Conservation (phyloP, 139 green algal species). For the Micromonas commoda region DNA sequence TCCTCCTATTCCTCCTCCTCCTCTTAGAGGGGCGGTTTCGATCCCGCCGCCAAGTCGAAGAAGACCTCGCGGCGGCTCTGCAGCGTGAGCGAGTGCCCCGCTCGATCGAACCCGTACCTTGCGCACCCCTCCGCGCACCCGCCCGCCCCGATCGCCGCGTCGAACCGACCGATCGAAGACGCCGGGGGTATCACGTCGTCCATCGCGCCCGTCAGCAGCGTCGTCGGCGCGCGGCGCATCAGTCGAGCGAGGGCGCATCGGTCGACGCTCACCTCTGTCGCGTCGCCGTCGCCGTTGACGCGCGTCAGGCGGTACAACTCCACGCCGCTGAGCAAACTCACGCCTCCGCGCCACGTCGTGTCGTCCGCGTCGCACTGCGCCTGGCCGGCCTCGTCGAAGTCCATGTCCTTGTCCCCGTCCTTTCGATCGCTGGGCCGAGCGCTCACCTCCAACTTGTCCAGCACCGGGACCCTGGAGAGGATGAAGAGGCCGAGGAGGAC, state of each 20-base stretch:
- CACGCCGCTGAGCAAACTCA: neutral
- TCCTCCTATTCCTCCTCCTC: too few species aligned
- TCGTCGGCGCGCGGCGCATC: neutral
- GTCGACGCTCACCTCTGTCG: too few species aligned
- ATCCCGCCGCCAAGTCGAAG: neutral
- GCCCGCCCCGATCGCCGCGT: neutral
- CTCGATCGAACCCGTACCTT: neutral
- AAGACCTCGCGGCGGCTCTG: neutral
- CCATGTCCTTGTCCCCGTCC: neutral
- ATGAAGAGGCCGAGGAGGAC: neutral
- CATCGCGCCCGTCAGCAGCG: neutral
- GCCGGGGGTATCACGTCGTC: neutral
- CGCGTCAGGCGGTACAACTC: neutral
- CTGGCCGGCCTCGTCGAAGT: neutral
- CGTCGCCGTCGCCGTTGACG: neutral
- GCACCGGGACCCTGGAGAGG: neutral
- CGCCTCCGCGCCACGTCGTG: neutral
- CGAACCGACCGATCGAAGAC: neutral
- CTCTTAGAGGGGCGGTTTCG: too few species aligned
- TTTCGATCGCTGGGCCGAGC: neutral
- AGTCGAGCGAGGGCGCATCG: neutral
- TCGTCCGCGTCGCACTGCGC: constrained; percentile 6
- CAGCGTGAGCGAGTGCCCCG: constrained; percentile 7
- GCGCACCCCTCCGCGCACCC: neutral
- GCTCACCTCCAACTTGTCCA: neutral